Conservation (phyloP, 129 eudicot species). For the Erigeron canadensis region DNA sequence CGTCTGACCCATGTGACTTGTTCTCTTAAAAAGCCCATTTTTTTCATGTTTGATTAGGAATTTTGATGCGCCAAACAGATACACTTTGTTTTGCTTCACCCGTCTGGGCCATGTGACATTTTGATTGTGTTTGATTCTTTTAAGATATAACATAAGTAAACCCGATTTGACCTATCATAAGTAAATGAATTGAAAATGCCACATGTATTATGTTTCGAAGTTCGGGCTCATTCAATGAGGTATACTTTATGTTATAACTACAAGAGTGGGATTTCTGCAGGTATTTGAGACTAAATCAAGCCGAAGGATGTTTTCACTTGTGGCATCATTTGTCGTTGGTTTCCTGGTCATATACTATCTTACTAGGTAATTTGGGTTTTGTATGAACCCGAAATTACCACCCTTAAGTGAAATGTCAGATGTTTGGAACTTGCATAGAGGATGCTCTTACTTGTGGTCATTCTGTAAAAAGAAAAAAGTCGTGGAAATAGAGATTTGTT, state of each 20-base stretch:
- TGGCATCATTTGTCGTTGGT: constrained; percentile 78
- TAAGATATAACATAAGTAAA: not conserved
- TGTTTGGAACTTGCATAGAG: constrained; percentile 11
- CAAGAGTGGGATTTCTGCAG: constrained; percentile 21
- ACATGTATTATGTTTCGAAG: not conserved
- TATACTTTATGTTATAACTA: not conserved
- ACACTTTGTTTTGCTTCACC: not conserved
- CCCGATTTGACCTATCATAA: not conserved
- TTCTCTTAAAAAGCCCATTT: too few species aligned
- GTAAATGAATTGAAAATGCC: not conserved
- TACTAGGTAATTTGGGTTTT: constrained; percentile 46
- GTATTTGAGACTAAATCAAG: constrained; percentile 97
- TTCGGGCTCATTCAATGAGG: not conserved
- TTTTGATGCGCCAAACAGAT: not conserved
- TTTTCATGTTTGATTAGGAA: not conserved
- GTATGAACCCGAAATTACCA: constrained; percentile 7
- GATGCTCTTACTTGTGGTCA: constrained; percentile 18
- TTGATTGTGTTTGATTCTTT: not conserved
- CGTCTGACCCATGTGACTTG: not conserved
- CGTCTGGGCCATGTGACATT: not conserved
- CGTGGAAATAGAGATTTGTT: constrained; percentile 18
- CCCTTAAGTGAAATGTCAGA: not conserved
- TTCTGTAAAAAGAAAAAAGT: constrained; percentile 34
- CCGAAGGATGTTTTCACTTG: constrained; percentile 71
- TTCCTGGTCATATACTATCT: constrained; percentile 80